A percentile compares a stretch with the other conserved stretches of the same genome.
phyloP scores from a whole-genome alignment of 129 eudicot genomes.

The Pulicaria dysenterica region DNA sequence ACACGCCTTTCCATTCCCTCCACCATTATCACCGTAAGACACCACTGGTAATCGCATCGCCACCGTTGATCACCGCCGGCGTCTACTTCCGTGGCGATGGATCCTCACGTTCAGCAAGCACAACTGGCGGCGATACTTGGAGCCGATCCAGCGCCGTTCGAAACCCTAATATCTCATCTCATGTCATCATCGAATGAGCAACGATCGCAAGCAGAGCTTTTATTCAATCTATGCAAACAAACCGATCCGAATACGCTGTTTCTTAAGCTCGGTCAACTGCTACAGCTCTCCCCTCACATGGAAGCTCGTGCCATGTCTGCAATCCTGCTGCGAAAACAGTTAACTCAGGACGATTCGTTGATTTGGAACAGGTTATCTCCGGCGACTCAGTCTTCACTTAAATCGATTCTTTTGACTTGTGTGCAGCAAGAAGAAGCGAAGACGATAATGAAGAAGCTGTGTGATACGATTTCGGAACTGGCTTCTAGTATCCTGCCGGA shows the following conservation, averaged over 20 bases:
- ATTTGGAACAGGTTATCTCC: slow-evolving; percentile 70
- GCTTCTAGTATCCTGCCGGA: slow-evolving; percentile 80
- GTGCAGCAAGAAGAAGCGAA: slow-evolving; percentile 70
- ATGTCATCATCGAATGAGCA: slow-evolving; percentile 95
- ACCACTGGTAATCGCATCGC: slow-evolving; percentile 17
- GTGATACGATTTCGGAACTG: slow-evolving; percentile 90
- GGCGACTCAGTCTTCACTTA: slow-evolving; percentile 62
- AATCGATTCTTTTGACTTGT: slow-evolving; percentile 55
- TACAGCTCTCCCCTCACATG: slow-evolving; percentile 62
- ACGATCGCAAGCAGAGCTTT: slow-evolving; percentile 83
- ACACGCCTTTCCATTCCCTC: slow-evolving; percentile 22
- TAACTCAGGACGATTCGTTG: slow-evolving; percentile 67
- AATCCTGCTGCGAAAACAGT: slow-evolving; percentile 79
- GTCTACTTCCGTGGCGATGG: slow-evolving; percentile 50
- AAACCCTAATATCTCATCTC: slow-evolving; percentile 81
- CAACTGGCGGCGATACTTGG: slow-evolving; percentile 83
- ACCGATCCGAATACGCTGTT: slow-evolving; percentile 76
- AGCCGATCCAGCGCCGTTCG: slow-evolving; percentile 90
- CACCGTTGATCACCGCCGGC: slow-evolving; percentile 35
- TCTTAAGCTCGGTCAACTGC: slow-evolving; percentile 67
- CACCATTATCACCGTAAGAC: slow-evolving; percentile 13
- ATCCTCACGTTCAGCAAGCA: slow-evolving; percentile 75
- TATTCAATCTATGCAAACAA: slow-evolving; percentile 83
- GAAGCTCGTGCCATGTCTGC: slow-evolving; percentile 97
- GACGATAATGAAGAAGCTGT: slow-evolving; percentile 70